A percentile compares a stretch with the other conserved stretches of the same genome.
Conservation (phyloP, 495 filamentous ascomycete genomes). For the Aspergillus biplanus region DNA sequence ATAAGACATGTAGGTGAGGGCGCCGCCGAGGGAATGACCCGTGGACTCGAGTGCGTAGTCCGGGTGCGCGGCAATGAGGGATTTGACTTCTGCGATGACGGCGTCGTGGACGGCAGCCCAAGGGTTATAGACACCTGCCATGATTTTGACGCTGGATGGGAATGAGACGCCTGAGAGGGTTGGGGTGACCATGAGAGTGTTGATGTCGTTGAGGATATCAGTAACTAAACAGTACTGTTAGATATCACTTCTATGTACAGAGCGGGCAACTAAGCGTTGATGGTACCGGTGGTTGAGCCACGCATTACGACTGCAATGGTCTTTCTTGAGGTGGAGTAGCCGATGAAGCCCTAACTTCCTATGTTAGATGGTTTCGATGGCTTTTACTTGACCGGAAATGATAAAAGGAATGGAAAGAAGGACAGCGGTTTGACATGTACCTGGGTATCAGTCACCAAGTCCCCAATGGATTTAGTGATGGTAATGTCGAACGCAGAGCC, state of each 20-base stretch:
- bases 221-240: constrained; percentile 20
- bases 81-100: constrained; percentile 35
- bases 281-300: constrained; percentile 34
- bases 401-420: too few relatives aligned
- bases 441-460: constrained; percentile 33
- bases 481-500: constrained; percentile 37
- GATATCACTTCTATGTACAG: background rate
- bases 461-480: constrained; percentile 36
- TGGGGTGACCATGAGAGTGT: constrained; percentile 36
- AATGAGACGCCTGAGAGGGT: constrained; percentile 35
- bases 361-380: background rate
- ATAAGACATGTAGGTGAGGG: constrained; percentile 41
- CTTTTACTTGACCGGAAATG: background rate
- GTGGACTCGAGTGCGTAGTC: constrained; percentile 37
- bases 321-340: constrained; percentile 33
- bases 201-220: constrained; percentile 43
- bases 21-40: constrained; percentile 39
- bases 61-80: constrained; percentile 32
- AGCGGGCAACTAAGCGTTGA: background rate
- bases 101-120: constrained; percentile 38
- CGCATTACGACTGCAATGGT: constrained; percentile 38
- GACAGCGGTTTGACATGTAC: constrained; percentile 7
- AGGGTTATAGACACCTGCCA: constrained; percentile 32
- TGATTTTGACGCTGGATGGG: constrained; percentile 35
- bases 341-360: constrained; percentile 30